Evolutionary conservation across 495 filamentous ascomycete genomes (phyloP).

Genomic region (Lepraria neglecta): DNA sequence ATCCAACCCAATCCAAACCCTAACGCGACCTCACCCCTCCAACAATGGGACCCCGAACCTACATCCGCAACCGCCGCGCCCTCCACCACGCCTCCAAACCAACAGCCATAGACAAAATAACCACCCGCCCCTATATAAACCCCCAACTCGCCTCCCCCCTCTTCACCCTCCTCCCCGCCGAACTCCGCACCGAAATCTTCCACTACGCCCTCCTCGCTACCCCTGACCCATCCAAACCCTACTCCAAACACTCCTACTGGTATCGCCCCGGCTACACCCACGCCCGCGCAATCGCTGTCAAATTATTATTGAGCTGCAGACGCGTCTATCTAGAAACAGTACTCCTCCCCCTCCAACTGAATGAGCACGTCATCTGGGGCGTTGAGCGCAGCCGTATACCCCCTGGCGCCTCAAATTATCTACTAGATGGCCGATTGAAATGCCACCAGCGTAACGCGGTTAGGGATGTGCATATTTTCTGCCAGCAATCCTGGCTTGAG

Average conservation of each 20-base stretch:
- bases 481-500: constrained; percentile 31
- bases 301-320: constrained; percentile 31
- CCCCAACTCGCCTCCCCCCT: constrained; percentile 29
- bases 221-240: constrained; percentile 25
- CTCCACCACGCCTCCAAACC: constrained; percentile 8
- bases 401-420: neutral
- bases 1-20: neutral
- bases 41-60: constrained; percentile 3
- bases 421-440: constrained; percentile 13
- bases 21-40: neutral
- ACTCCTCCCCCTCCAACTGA: constrained; percentile 27
- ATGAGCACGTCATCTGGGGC: constrained; percentile 28
- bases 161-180: constrained; percentile 31
- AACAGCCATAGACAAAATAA: constrained; percentile 8
- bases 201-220: constrained; percentile 28
- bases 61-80: constrained; percentile 10
- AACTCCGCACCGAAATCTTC: constrained; percentile 32
- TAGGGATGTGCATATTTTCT: constrained; percentile 27
- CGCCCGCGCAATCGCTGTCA: constrained; percentile 20
- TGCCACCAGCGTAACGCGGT: constrained; percentile 5
- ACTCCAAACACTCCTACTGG: constrained; percentile 26
- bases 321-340: constrained; percentile 32
- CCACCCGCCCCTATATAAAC: constrained; percentile 13
- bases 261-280: constrained; percentile 30
- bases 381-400: constrained; percentile 17